Evolutionary conservation across 768 basidiomycete species (phyloP), one percentile per base, ranked within the genome.

Genomic region (Lentinus tigrinus): DNA sequence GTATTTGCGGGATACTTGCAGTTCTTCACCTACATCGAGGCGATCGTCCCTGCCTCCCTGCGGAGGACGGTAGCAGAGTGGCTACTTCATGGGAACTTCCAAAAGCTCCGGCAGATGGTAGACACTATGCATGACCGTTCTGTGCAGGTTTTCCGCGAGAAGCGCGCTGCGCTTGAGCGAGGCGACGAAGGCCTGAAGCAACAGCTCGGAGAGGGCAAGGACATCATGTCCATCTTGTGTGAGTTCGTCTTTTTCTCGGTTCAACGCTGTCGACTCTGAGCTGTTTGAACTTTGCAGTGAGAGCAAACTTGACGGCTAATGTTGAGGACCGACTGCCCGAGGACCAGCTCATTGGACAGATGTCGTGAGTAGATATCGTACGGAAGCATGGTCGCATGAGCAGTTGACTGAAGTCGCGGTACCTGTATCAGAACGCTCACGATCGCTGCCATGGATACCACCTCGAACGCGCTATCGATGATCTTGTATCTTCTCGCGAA

Each of bases 81-180:
- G 11, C 19, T 46, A 1, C 80, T 78, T 1, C 72, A 65, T 52
- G 64, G 65, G 49, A 52, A 63, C 3, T 38, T 78, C 4, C 73
- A 73, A 13, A 50, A 62, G 2, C 38, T 79, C 13, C 64, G 73
- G 50, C 70, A 72, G 14, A 67, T 77, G 17, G 56, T 73, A 0
- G 72, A 75, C 40, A 60, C 69, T 3, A 67, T 82, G 65, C 64
- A 77, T 23, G 56, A 67, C 7, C 70, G 70, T 3, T 73, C 78
- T 7, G 54, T 67, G n/a, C 60, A 71, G 34, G 17, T 58, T 7
- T 73, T 73, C 26, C 57, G 71, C 17, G 50, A 28, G 42, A 64
- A 58, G 51, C 55, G 52, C 28, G 21, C 26, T 2, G 63, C 58
- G 2, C 21, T 60, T 3, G 19, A 48, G 36, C 36, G 28, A 14